Conservation (phyloP, 2,329 filamentous ascomycete genomes). For the Nemania sp. region DNA sequence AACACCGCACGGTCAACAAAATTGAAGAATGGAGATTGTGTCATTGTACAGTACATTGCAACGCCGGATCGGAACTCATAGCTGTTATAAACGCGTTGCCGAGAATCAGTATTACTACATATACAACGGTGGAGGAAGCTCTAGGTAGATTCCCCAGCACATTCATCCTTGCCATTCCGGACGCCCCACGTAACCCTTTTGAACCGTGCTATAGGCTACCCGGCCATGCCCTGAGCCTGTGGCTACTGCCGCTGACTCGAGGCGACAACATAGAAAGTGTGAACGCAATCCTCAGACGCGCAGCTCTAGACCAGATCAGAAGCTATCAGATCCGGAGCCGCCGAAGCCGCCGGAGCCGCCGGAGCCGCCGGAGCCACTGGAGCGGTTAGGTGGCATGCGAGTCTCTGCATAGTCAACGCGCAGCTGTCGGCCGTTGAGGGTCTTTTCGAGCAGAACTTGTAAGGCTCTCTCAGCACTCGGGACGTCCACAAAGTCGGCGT, state of each 20-base stretch:
- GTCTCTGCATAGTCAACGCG: conserved; percentile 63
- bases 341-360: neutral
- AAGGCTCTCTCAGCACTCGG: conserved; percentile 65
- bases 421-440: conserved; percentile 68
- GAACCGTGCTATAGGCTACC: neutral
- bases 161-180: neutral
- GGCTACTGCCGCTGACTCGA: conserved; percentile 8
- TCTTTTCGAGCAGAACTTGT: conserved; percentile 57
- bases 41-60: conserved; percentile 11
- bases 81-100: conserved; percentile 14
- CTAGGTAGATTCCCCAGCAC: conserved; percentile 3
- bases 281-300: neutral
- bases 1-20: too few relatives aligned
- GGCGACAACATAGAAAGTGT: conserved; percentile 10
- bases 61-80: neutral
- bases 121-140: conserved; percentile 18
- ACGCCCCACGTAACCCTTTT: neutral
- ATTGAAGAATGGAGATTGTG: conserved; percentile 13
- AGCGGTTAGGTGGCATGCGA: neutral
- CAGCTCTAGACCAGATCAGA: neutral
- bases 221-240: neutral
- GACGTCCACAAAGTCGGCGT: conserved; percentile 75
- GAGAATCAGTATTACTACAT: conserved; percentile 16
- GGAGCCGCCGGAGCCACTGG: neutral
- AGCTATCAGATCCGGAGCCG: neutral